These are phyloP conservation scores for Trichophyton schoenleinii DNA, from an alignment of 2,329 filamentous ascomycete species.

Conservation along the genomic window DNA sequence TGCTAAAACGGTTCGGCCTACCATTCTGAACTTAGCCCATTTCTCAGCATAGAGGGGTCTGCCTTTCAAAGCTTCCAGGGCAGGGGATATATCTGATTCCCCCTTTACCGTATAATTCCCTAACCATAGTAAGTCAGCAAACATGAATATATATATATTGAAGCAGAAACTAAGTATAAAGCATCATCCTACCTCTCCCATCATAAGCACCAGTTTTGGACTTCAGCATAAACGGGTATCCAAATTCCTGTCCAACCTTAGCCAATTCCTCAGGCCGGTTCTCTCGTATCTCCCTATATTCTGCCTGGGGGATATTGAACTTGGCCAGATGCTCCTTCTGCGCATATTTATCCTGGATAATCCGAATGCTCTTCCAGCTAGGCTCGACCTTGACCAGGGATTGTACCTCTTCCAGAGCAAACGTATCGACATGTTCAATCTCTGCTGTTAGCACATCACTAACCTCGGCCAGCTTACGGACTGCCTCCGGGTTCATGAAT, in stretches of 20 bases:
- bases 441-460: conserved; percentile 83
- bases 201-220: conserved; percentile 83
- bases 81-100: conserved; percentile 49
- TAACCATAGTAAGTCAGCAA: conserved; percentile 12
- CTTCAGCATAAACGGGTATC: conserved; percentile 87
- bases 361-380: conserved; percentile 71
- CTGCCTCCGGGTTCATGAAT: conserved; percentile 70
- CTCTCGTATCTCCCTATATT: conserved; percentile 54
- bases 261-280: conserved; percentile 49
- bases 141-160: neutral
- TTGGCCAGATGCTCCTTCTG: conserved; percentile 71
- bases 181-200: conserved; percentile 54
- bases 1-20: conserved; percentile 18
- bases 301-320: conserved; percentile 58
- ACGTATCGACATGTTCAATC: conserved; percentile 90
- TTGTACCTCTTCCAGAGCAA: conserved; percentile 67
- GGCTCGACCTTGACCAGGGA: conserved; percentile 60
- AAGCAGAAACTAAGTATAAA: neutral
- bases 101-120: conserved; percentile 56
- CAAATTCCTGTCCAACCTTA: conserved; percentile 51
- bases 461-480: conserved; percentile 61
- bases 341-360: conserved; percentile 85
- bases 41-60: conserved; percentile 76
- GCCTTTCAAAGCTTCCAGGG: conserved; percentile 54
- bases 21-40: conserved; percentile 68